Conservation (phyloP, 2,329 filamentous ascomycete genomes). For the Pseudogymnoascus sp. region DNA sequence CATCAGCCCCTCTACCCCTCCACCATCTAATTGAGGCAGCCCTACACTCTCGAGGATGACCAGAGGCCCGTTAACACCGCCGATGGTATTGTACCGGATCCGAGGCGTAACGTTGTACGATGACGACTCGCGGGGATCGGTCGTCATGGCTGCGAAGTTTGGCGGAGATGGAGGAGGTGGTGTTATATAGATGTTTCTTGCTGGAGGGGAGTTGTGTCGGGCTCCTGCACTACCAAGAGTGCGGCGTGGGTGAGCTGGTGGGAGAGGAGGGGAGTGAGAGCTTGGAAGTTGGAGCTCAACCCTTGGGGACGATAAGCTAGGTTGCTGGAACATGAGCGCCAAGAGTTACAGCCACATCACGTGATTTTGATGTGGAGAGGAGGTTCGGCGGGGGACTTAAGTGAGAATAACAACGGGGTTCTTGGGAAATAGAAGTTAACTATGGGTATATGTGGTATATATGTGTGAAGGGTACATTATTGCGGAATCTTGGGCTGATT, state of each 20-base stretch:
- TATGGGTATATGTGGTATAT: not conserved
- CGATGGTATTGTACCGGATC: constrained; percentile 95
- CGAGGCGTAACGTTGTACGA: constrained; percentile 49
- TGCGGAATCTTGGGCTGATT: not conserved
- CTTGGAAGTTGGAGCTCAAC: constrained; percentile 6
- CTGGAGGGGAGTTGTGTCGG: constrained; percentile 3
- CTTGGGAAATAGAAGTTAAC: not conserved
- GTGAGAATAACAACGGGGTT: not conserved
- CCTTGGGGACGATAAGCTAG: constrained; percentile 8
- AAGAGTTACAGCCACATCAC: constrained; percentile 6
- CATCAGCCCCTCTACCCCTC: not conserved
- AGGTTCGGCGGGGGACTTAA: not conserved
- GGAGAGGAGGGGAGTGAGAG: not conserved
- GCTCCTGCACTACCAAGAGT: constrained; percentile 8
- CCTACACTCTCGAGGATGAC: constrained; percentile 91
- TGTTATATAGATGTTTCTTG: not conserved
- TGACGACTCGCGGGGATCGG: constrained; percentile 29
- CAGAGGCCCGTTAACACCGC: constrained; percentile 93
- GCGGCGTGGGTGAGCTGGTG: constrained; percentile 1
- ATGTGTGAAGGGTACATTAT: not conserved
- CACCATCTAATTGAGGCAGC: not conserved
- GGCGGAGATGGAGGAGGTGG: not conserved
- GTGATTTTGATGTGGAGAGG: not conserved
- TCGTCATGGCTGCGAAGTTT: not conserved
- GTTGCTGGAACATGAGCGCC: constrained; percentile 5